Percentiles rank a stretch among this genome's conserved stretches.
Conservation (phyloP, 768 basidiomycete genomes). For the Leccinum variicolor region DNA sequence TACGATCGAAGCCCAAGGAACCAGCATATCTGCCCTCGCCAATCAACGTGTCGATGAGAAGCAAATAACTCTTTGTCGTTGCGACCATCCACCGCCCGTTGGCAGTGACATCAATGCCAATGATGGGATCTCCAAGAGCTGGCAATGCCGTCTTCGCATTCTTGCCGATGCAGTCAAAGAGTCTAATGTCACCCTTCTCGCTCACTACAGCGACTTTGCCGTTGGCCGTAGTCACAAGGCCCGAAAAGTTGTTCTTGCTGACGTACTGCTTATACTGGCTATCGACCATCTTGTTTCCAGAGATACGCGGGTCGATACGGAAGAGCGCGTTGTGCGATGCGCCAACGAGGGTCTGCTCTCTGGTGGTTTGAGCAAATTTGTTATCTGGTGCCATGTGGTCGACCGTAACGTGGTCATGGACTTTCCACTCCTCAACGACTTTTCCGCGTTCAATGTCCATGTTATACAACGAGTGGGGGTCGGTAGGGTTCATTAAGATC, state of each 20-base stretch:
- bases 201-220: conserved; percentile 93
- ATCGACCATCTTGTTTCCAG: conserved; percentile 91
- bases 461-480: conserved; percentile 78
- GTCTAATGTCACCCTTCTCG: conserved; percentile 92
- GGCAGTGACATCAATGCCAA: conserved; percentile 92
- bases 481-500: conserved; percentile 82
- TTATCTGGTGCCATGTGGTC: conserved; percentile 88
- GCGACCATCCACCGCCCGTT: conserved; percentile 94
- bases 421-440: conserved; percentile 98
- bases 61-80: conserved; percentile 89
- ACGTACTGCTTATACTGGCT: conserved; percentile 95
- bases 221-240: conserved; percentile 79
- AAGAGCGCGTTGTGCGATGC: conserved; percentile 93
- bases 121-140: conserved; percentile 91
- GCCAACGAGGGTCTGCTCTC: conserved; percentile 90
- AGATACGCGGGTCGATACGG: conserved; percentile 94
- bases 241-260: conserved; percentile 93
- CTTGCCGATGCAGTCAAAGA: conserved; percentile 96
- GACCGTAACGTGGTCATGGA: conserved; percentile 86
- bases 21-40: conserved; percentile 86
- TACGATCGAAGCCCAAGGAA: conserved; percentile 84
- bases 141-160: conserved; percentile 98
- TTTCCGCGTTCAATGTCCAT: conserved; percentile 95
- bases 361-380: conserved; percentile 93
- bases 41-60: conserved; percentile 93